Conservation (phyloP, 495 filamentous ascomycete species). For the Neurospora sp. region DNA sequence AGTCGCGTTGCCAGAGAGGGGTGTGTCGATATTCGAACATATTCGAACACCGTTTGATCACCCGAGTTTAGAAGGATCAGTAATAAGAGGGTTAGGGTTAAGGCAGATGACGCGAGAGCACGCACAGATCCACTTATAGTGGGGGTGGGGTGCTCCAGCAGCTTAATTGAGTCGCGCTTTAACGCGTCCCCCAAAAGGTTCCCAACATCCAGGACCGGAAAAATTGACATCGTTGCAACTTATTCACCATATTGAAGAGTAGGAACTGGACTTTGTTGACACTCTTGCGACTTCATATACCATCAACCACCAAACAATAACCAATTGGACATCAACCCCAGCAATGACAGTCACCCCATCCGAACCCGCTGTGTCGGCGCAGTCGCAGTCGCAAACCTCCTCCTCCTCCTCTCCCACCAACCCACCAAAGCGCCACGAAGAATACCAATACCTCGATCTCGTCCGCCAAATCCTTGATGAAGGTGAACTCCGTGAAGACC, state of each 20-base stretch:
- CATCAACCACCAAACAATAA: not conserved
- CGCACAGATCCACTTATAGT: not conserved
- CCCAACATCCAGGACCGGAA: not conserved
- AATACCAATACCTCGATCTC: constrained; percentile 24
- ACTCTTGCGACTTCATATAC: not conserved
- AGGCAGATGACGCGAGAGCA: not conserved
- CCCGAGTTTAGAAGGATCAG: not conserved
- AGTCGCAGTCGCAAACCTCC: not conserved
- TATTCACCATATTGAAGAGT: not conserved
- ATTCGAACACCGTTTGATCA: not conserved
- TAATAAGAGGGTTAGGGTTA: not conserved
- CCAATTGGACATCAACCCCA: not conserved
- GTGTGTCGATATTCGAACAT: not conserved
- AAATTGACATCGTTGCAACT: not conserved
- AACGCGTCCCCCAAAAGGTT: not conserved
- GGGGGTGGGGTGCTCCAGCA: not conserved
- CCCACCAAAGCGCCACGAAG: constrained; percentile 14
- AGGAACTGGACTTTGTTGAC: not conserved
- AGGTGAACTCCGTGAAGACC: constrained; percentile 21
- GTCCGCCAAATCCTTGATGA: constrained; percentile 21
- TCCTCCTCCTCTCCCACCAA: not conserved
- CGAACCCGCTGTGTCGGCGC: not conserved
- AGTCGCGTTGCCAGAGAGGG: not conserved
- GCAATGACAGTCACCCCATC: constrained; percentile 8
- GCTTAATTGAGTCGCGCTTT: not conserved